Evolutionary conservation across 176 grass and related monocot genomes (phyloP).

Genomic region (Dendrocalamus sinicus): DNA sequence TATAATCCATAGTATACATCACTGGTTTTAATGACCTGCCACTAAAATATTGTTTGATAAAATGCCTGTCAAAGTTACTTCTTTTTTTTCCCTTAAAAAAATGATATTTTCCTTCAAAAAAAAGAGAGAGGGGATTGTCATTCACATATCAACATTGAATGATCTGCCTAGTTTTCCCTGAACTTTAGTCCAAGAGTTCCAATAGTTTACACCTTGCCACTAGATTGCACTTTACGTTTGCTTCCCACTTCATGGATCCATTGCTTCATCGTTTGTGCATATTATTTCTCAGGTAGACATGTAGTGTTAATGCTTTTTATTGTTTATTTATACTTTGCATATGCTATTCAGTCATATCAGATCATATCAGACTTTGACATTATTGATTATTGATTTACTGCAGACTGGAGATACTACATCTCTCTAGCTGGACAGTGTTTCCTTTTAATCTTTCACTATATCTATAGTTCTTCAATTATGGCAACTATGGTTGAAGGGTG

Average conservation of each 20-base stretch:
- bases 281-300: conserved; percentile 11
- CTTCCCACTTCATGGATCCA: conserved; percentile 28
- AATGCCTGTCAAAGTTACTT: conserved; percentile 2
- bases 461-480: conserved; percentile 40
- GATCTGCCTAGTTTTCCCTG: not conserved
- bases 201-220: not conserved
- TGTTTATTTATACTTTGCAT: conserved; percentile 11
- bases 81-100: not conserved
- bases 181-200: not conserved
- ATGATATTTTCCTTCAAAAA: not conserved
- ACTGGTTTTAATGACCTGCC: conserved; percentile 15
- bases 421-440: conserved; percentile 25
- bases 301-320: conserved; percentile 13
- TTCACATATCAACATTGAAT: conserved; percentile 18
- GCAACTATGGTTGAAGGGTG: conserved; percentile 59
- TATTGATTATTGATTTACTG: conserved; percentile 26
- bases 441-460: conserved; percentile 31
- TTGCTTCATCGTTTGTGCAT: not conserved
- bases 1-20: not conserved
- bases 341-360: conserved; percentile 5
- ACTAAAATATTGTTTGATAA: not conserved
- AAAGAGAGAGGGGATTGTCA: not conserved
- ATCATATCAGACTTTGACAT: conserved; percentile 28
- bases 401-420: conserved; percentile 34
- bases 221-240: not conserved